A percentile compares a stretch with the other conserved stretches of the same genome.
Conservation (phyloP, 352 stramenopile species). For the Phytophthora ramorum region DNA sequence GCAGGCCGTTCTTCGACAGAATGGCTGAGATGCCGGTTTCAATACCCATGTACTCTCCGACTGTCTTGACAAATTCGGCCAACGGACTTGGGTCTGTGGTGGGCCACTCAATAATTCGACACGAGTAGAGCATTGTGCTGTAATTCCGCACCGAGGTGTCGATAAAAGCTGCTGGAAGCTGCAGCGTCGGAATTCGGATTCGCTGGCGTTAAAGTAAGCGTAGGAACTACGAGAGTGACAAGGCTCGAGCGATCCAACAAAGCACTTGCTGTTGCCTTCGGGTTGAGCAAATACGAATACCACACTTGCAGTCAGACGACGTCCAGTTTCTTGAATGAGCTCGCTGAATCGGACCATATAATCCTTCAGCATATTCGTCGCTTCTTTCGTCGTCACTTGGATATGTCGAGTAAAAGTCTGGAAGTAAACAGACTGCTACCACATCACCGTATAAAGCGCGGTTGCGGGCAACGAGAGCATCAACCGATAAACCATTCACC, state of each 20-base stretch:
- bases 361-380: slow-evolving; percentile 27
- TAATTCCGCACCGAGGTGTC: slow-evolving; percentile 56
- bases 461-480: slow-evolving; percentile 73
- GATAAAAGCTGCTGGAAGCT: slow-evolving; percentile 80
- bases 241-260: slow-evolving; percentile 66
- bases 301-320: slow-evolving; percentile 68
- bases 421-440: slow-evolving; percentile 57
- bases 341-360: slow-evolving; percentile 37
- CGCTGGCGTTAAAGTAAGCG: slow-evolving; percentile 72
- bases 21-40: slow-evolving; percentile 92
- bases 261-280: slow-evolving; percentile 56
- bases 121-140: slow-evolving; percentile 79
- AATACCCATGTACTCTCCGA: slow-evolving; percentile 81
- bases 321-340: slow-evolving; percentile 31
- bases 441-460: slow-evolving; percentile 70
- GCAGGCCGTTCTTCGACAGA: slow-evolving; percentile 90
- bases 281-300: slow-evolving; percentile 57
- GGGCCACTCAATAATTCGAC: slow-evolving; percentile 69
- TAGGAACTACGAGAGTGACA: slow-evolving; percentile 62
- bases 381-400: neutral
- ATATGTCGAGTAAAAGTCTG: slow-evolving; percentile 48
- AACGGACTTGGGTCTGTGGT: slow-evolving; percentile 60
- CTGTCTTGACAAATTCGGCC: slow-evolving; percentile 80
- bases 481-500: slow-evolving; percentile 61
- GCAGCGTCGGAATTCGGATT: slow-evolving; percentile 70